These are phyloP conservation scores for Penicillium canescens DNA, from an alignment of 495 filamentous ascomycete species.

Conservation along the genomic window DNA sequence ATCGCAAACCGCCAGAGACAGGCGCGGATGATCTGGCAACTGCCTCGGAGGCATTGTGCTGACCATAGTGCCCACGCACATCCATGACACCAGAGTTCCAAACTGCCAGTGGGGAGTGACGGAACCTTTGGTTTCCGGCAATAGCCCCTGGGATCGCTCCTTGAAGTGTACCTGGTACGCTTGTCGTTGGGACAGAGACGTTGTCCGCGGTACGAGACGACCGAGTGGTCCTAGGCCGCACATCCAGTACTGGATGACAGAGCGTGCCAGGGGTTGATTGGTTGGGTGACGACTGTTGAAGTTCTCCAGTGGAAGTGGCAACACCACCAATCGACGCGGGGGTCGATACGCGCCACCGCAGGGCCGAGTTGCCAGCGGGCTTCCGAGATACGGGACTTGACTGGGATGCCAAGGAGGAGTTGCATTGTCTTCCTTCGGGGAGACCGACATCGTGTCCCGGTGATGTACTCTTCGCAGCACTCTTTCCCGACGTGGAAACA, in stretches of 20 bases:
- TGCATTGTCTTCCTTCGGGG: not conserved
- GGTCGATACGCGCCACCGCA: slow-evolving; percentile 5
- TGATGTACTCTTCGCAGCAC: not conserved
- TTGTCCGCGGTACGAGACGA: not conserved
- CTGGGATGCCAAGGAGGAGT: not conserved
- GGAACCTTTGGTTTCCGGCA: not conserved
- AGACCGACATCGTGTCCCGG: not conserved
- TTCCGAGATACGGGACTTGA: not conserved
- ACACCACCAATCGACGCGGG: not conserved
- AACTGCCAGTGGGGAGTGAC: not conserved
- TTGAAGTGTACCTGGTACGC: too few species aligned
- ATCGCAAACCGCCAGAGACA: not conserved
- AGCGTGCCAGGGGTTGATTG: not conserved
- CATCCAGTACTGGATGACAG: not conserved
- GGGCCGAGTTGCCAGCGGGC: not conserved
- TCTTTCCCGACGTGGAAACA: not conserved
- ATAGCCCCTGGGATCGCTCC: not conserved
- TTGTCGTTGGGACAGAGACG: too few species aligned
- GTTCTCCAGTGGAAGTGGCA: not conserved
- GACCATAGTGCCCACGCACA: too few species aligned
- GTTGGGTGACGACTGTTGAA: not conserved
- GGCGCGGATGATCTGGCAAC: not conserved
- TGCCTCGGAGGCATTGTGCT: not conserved
- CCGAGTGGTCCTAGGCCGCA: not conserved
- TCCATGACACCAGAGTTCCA: not conserved